phyloP scores from a whole-genome alignment of 106 monocot species.

The Platanthera zijinensis region DNA sequence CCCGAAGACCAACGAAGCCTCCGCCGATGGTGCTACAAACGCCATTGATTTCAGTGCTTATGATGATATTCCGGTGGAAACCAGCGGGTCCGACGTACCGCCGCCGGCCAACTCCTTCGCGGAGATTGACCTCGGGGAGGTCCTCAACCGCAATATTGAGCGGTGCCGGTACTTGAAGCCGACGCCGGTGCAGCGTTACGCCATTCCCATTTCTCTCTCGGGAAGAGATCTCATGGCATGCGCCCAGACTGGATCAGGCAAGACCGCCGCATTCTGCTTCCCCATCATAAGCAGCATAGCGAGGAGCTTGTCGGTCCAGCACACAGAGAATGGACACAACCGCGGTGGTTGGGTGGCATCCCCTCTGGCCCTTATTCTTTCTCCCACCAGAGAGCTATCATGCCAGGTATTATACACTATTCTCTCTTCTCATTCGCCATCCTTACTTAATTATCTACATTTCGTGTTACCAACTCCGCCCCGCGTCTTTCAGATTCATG shows the following conservation, averaged over 20 bases:
- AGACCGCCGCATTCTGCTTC: slow-evolving; percentile 97
- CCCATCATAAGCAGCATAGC: slow-evolving; percentile 88
- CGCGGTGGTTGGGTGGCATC: slow-evolving; percentile 44
- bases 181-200: slow-evolving; percentile 88
- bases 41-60: slow-evolving; percentile 93
- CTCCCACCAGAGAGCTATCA: slow-evolving; percentile 83
- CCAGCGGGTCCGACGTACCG: slow-evolving; percentile 74
- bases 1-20: too few relatives aligned
- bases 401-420: slow-evolving; percentile 51
- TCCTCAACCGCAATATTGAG: slow-evolving; percentile 77
- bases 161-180: slow-evolving; percentile 92
- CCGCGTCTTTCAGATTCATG: slow-evolving; percentile 44
- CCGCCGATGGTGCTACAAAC: not conserved
- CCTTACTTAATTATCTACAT: not conserved
- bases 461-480: not conserved
- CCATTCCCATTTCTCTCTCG: slow-evolving; percentile 75
- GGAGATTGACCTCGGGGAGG: slow-evolving; percentile 81
- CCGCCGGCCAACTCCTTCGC: slow-evolving; percentile 77
- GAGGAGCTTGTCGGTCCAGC: slow-evolving; percentile 32
- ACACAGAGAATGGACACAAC: slow-evolving; percentile 20
- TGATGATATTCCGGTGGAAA: slow-evolving; percentile 93
- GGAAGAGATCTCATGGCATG: slow-evolving; percentile 97
- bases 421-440: not conserved
- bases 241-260: slow-evolving; percentile 96
- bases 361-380: slow-evolving; percentile 74